Percentiles rank a stretch among this genome's conserved stretches.
These are phyloP conservation scores for Thecamonas trahens DNA, from an alignment of 78 protist genomes.

Conservation along the genomic window DNA sequence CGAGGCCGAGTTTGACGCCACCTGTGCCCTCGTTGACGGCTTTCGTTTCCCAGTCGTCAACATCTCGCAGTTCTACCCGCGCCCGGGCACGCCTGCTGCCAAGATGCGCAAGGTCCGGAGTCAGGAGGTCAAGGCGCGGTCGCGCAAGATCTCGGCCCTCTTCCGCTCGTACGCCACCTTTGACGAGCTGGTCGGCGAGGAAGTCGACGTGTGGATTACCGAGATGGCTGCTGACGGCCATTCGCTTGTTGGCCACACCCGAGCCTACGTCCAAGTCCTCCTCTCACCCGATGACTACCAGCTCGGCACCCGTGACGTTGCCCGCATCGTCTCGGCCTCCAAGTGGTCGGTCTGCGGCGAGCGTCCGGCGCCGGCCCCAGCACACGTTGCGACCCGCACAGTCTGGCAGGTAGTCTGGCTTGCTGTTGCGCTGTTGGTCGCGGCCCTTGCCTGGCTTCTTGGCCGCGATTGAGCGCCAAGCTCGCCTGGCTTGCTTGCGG, in stretches of 20 bases:
- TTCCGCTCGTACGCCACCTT: constrained; percentile 16
- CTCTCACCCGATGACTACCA: not conserved
- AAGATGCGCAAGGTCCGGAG: constrained; percentile 28
- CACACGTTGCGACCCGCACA: too few species aligned
- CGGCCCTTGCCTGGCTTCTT: too few species aligned
- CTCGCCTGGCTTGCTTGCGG: too few species aligned
- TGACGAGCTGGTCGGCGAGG: not conserved
- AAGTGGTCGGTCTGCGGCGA: constrained; percentile 9
- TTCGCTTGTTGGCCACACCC: constrained; percentile 47
- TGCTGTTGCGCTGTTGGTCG: too few species aligned
- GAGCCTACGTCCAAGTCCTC: constrained; percentile 3
- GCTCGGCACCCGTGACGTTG: not conserved
- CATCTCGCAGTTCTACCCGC: constrained; percentile 60
- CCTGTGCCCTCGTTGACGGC: not conserved
- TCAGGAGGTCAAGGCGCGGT: constrained; percentile 10
- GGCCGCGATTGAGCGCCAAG: too few species aligned
- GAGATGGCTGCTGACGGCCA: constrained; percentile 30
- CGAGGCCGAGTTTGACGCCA: constrained; percentile 36
- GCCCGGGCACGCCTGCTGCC: constrained; percentile 69
- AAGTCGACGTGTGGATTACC: constrained; percentile 20
- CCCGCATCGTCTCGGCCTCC: not conserved
- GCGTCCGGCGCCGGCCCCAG: too few species aligned
- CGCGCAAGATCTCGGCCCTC: constrained; percentile 4
- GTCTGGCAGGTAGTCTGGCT: too few species aligned
- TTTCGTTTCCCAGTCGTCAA: constrained; percentile 25